phyloP scores from a whole-genome alignment of 257 asterid species.

The Rauvolfia tetraphylla region DNA sequence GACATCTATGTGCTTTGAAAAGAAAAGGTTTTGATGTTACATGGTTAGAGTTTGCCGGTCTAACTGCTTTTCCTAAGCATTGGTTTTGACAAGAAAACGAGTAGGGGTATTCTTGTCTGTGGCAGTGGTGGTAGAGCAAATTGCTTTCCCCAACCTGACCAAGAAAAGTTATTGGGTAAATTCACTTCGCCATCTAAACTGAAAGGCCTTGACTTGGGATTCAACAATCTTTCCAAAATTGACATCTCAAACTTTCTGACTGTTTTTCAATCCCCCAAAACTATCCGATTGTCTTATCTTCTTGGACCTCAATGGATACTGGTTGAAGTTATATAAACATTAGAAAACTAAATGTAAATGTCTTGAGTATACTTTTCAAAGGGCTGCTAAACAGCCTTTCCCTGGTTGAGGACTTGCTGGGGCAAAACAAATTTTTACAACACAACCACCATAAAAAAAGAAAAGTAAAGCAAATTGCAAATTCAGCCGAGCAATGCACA shows the following conservation, averaged over 20 bases:
- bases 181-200: neutral
- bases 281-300: neutral
- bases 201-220: neutral
- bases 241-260: neutral
- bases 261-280: neutral
- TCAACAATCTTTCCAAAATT: neutral
- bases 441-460: too few relatives aligned
- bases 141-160: neutral
- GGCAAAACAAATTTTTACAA: too few relatives aligned
- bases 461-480: too few relatives aligned
- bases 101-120: neutral
- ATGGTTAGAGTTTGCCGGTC: neutral
- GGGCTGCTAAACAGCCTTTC: too few relatives aligned
- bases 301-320: neutral
- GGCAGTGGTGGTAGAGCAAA: neutral
- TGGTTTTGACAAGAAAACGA: neutral
- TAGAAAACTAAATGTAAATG: too few relatives aligned
- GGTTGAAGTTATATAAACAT: too few relatives aligned
- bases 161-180: neutral
- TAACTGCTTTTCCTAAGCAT: neutral
- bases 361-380: too few relatives aligned
- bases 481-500: too few relatives aligned
- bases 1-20: neutral
- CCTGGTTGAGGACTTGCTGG: too few relatives aligned
- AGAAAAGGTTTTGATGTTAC: neutral